Base-by-base conservation (phyloP, 495 filamentous ascomycete genomes). In the Daldinia vernicosa region DNA sequence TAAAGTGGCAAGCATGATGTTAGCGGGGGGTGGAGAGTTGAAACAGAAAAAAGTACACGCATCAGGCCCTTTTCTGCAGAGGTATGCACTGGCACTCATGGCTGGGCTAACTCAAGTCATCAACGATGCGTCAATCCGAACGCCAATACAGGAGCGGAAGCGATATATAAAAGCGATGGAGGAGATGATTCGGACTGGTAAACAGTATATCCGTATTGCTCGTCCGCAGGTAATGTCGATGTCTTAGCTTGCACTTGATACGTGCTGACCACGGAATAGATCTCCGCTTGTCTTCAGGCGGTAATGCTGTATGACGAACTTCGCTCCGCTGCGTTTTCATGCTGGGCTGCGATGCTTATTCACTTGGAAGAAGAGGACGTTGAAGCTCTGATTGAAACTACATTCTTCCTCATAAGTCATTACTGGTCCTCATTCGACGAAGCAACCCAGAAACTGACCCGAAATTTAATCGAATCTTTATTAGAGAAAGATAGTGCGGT, bases 71-170 rank as follows among this genome's bases (percentile, higher is more conserved):
- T 98, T 96, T 77, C 88, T 98, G 50, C 91, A 97, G 60, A 84
- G 85, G 15, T 90, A 97, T 80, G 89, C 95, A 26, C 87, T 98
- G 22, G 95, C 93, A n/a, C 87, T 98, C 62, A 93, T 97, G 76
- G 87, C 90, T 17, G 88, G 91, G 51, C 88, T 98, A 62, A 90
- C 91, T 6, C 90, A 95, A 68, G 86, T 88, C 11, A 89, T 99
- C 57, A 96, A 93, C 73, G 91, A 93, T 74, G 82, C 86, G 7
- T 80, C 84, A 66, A 83, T 84, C 69, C 82, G 88, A 45, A 81
- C 88, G 1, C 77, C 79, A 4, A 77, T 89, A 26, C 81, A 86
- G 28, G 92, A 97, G 71, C 91, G 92, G 72, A 89, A 85, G 55
- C 85, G 92, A 53, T 92, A 89, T 62, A 82, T 99, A 2, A 87